Percentiles rank a stretch among this genome's conserved stretches.
These are phyloP conservation scores for Diaporthe destruens DNA, from an alignment of 2,329 filamentous ascomycete species.

Conservation along the genomic window DNA sequence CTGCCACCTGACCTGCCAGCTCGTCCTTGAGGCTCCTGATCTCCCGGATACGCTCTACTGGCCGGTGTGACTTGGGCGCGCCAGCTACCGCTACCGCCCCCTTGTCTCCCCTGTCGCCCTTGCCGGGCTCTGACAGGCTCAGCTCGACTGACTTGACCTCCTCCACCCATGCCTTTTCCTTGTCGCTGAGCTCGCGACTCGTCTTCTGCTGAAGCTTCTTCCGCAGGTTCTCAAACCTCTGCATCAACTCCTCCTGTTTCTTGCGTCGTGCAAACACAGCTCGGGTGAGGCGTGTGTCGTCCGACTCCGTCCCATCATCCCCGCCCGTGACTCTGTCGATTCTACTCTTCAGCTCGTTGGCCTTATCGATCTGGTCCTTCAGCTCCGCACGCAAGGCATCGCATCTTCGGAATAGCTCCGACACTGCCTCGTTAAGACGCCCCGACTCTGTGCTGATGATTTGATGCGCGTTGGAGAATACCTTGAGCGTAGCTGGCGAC, in stretches of 20 bases:
- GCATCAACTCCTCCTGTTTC: slow-evolving; percentile 68
- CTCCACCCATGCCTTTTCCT: slow-evolving; percentile 66
- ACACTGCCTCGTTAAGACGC: slow-evolving; percentile 75
- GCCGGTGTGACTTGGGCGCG: slow-evolving; percentile 59
- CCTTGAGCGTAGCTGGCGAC: slow-evolving; percentile 76
- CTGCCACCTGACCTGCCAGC: slow-evolving; percentile 64
- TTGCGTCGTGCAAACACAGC: slow-evolving; percentile 67
- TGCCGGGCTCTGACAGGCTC: slow-evolving; percentile 56
- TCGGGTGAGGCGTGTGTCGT: slow-evolving; percentile 69
- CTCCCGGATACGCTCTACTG: slow-evolving; percentile 69
- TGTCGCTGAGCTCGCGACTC: slow-evolving; percentile 69
- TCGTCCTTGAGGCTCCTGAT: slow-evolving; percentile 66
- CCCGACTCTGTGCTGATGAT: slow-evolving; percentile 78
- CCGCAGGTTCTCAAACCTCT: slow-evolving; percentile 71
- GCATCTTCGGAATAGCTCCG: slow-evolving; percentile 79
- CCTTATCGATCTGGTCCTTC: slow-evolving; percentile 74
- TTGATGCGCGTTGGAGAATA: slow-evolving; percentile 80
- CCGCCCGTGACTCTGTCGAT: slow-evolving; percentile 76
- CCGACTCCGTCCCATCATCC: slow-evolving; percentile 66
- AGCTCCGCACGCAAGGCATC: slow-evolving; percentile 77
- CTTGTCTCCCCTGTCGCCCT: slow-evolving; percentile 46
- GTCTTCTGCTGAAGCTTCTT: slow-evolving; percentile 62
- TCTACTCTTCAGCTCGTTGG: slow-evolving; percentile 73
- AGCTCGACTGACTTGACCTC: slow-evolving; percentile 56
- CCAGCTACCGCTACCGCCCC: slow-evolving; percentile 23